phyloP scores from a whole-genome alignment of 2,329 filamentous ascomycete genomes.

The Aspergillus tamarii region DNA sequence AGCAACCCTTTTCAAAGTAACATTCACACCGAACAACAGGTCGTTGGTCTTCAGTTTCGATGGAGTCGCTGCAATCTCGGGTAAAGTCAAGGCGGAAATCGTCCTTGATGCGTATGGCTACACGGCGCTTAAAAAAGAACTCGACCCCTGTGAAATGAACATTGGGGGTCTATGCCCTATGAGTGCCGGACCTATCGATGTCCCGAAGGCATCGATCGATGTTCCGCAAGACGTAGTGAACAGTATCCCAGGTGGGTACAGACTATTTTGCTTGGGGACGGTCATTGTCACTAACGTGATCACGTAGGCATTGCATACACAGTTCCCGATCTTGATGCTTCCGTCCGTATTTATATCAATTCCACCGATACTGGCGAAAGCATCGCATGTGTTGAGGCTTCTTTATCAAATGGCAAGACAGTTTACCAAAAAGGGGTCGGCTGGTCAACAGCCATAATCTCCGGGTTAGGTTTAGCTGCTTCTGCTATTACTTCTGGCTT shows the following conservation, averaged over 20 bases:
- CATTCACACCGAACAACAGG: constrained; percentile 65
- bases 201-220: constrained; percentile 68
- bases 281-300: constrained; percentile 3
- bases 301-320: constrained; percentile 74
- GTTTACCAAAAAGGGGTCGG: constrained; percentile 87
- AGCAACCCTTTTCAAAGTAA: constrained; percentile 82
- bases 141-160: constrained; percentile 75
- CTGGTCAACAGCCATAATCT: constrained; percentile 87
- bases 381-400: constrained; percentile 84
- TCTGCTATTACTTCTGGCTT: constrained; percentile 88
- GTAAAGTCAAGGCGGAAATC: constrained; percentile 78
- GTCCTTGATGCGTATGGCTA: constrained; percentile 82
- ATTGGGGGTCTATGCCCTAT: constrained; percentile 85
- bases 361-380: constrained; percentile 63
- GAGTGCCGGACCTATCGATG: constrained; percentile 78
- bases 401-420: constrained; percentile 87
- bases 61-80: constrained; percentile 79
- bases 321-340: constrained; percentile 88
- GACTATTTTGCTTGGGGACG: background rate
- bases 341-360: constrained; percentile 80
- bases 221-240: constrained; percentile 61
- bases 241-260: constrained; percentile 66
- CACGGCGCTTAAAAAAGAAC: constrained; percentile 64
- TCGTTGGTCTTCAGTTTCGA: constrained; percentile 73
- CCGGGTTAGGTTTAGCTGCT: constrained; percentile 77